Conservation (phyloP, 257 asterid genomes). For the Rubia yunnanensis region DNA sequence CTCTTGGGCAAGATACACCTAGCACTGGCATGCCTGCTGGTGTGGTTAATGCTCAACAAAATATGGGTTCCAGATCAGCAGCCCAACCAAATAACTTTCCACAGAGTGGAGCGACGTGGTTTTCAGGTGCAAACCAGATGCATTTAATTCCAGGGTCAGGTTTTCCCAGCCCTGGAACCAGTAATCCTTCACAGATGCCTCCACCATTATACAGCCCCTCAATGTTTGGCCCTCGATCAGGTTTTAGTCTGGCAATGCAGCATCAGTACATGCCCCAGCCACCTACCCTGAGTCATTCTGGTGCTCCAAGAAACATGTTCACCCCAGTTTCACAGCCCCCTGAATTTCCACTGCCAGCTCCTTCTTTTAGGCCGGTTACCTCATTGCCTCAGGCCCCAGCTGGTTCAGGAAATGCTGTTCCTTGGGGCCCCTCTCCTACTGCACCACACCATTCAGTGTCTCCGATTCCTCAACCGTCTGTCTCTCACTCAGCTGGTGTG, state of each 20-base stretch:
- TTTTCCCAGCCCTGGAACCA: slow-evolving; percentile 18
- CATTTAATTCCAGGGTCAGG: slow-evolving; percentile 27
- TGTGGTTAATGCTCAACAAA: slow-evolving; percentile 34
- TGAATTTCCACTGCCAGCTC: slow-evolving; percentile 11
- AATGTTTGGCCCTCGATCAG: slow-evolving; percentile 43
- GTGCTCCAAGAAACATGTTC: slow-evolving; percentile 37
- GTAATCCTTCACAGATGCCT: slow-evolving; percentile 29
- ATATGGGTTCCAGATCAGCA: slow-evolving; percentile 28
- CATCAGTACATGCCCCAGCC: slow-evolving; percentile 36
- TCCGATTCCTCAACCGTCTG: slow-evolving; percentile 31
- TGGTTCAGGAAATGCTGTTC: slow-evolving; percentile 22
- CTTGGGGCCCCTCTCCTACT: slow-evolving; percentile 20
- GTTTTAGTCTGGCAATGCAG: slow-evolving; percentile 35
- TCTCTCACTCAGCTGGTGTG: slow-evolving; percentile 20
- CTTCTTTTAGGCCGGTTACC: slow-evolving; percentile 29
- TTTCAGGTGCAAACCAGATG: slow-evolving; percentile 37
- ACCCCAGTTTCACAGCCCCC: slow-evolving; percentile 23
- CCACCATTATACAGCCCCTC: slow-evolving; percentile 32
- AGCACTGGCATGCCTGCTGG: slow-evolving; percentile 20
- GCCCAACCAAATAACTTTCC: slow-evolving; percentile 38
- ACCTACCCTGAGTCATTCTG: slow-evolving; percentile 30
- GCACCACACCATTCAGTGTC: slow-evolving; percentile 27
- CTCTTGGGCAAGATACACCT: slow-evolving; percentile 23
- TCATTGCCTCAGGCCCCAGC: slow-evolving; percentile 28
- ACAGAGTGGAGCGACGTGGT: slow-evolving; percentile 55